phyloP scores from a whole-genome alignment of 202 grass and related monocot genomes.

The Thinopyrum obtusiflorum region DNA sequence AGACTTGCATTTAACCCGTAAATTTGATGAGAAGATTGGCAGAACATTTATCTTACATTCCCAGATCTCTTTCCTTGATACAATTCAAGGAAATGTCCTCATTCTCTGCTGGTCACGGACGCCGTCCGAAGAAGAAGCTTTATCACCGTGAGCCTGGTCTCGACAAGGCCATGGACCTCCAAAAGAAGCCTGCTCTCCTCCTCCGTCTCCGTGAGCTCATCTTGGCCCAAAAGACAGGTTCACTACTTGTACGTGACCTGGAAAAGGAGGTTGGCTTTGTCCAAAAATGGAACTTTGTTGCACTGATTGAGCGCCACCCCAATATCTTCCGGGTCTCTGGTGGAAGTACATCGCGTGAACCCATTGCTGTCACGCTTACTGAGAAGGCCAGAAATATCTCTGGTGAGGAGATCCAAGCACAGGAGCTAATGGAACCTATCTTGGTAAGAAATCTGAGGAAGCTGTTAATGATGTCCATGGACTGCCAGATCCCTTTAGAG shows the following conservation, averaged over 20 bases:
- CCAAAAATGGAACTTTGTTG: constrained; percentile 74
- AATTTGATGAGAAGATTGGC: background rate
- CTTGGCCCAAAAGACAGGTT: constrained; percentile 46
- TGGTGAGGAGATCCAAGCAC: constrained; percentile 45
- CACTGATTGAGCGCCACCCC: constrained; percentile 65
- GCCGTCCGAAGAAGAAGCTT: constrained; percentile 76
- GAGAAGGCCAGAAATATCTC: constrained; percentile 77
- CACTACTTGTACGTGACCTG: constrained; percentile 67
- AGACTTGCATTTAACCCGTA: background rate
- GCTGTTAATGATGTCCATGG: constrained; percentile 90
- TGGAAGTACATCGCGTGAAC: constrained; percentile 35
- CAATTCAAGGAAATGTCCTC: constrained; percentile 47
- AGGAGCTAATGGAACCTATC: constrained; percentile 69
- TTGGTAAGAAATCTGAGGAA: constrained; percentile 79
- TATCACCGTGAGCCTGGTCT: constrained; percentile 71
- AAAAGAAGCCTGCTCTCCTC: constrained; percentile 72
- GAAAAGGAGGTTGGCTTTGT: constrained; percentile 89
- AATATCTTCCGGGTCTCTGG: constrained; percentile 66
- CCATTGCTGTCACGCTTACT: constrained; percentile 67
- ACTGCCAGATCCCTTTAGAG: constrained; percentile 72
- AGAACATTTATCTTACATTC: background rate
- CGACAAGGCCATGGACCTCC: constrained; percentile 79
- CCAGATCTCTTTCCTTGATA: constrained; percentile 12
- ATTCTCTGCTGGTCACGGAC: constrained; percentile 44
- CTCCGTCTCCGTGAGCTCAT: constrained; percentile 62